A percentile compares a stretch with the other conserved stretches of the same genome.
These are phyloP conservation scores for Fusarium longipes DNA, from an alignment of 2,329 filamentous ascomycete species.

Conservation along the genomic window DNA sequence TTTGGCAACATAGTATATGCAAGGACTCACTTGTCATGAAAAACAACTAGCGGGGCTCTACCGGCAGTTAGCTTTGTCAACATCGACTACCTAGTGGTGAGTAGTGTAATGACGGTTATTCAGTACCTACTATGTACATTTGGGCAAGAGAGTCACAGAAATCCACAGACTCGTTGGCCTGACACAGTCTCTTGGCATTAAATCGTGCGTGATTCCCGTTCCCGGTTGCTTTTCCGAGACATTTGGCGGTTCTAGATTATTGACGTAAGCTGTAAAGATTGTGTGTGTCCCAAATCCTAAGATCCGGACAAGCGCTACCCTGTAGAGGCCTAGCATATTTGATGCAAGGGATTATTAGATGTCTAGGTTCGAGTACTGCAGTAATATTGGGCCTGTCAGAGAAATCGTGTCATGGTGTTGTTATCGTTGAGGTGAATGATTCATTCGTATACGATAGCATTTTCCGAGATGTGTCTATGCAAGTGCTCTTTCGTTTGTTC, in stretches of 20 bases:
- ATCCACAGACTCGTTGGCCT: not conserved
- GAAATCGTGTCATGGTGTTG: not conserved
- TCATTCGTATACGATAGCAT: not conserved
- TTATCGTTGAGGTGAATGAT: not conserved
- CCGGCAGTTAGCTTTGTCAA: not conserved
- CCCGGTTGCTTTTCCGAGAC: slow-evolving; percentile 32
- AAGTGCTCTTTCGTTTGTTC: not conserved
- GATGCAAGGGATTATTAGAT: slow-evolving; percentile 6
- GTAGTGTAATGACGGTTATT: not conserved
- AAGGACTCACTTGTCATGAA: not conserved
- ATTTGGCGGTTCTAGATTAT: slow-evolving; percentile 11
- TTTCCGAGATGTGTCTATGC: not conserved
- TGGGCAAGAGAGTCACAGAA: not conserved
- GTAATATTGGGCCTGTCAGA: not conserved
- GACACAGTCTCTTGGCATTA: not conserved
- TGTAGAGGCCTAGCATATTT: slow-evolving; percentile 10
- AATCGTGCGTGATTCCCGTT: not conserved
- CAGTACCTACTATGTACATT: not conserved
- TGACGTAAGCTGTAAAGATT: slow-evolving; percentile 3
- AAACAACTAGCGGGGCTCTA: not conserved
- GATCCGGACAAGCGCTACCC: slow-evolving; percentile 20
- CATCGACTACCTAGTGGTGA: not conserved
- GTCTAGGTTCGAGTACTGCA: not conserved
- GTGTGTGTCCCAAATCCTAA: slow-evolving; percentile 6
- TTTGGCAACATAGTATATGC: not conserved